These are phyloP conservation scores for Diaporthe helianthi DNA, from an alignment of 2,329 filamentous ascomycete species.

Conservation along the genomic window DNA sequence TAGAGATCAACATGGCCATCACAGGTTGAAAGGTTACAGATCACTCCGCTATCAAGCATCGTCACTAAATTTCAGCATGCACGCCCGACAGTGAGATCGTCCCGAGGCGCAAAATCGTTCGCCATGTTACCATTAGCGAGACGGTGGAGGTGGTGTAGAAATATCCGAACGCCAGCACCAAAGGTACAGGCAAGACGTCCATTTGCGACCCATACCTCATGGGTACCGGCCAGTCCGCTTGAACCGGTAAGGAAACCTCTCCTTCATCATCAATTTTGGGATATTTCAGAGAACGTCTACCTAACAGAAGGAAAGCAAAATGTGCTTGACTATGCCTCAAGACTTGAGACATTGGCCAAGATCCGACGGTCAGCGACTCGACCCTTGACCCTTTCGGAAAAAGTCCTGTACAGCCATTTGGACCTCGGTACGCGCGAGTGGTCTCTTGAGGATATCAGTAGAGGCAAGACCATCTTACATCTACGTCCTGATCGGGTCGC, in stretches of 20 bases:
- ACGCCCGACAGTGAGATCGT: neutral
- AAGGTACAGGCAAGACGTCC: neutral
- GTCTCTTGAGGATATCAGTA: slow-evolving; percentile 83
- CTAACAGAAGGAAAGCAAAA: neutral
- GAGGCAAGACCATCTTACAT: slow-evolving; percentile 90
- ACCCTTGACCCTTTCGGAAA: slow-evolving; percentile 84
- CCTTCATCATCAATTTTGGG: neutral
- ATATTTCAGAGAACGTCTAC: too few species aligned
- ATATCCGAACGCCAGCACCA: neutral
- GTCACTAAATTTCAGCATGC: neutral
- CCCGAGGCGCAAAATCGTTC: neutral
- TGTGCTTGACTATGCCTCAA: neutral
- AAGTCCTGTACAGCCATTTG: slow-evolving; percentile 96
- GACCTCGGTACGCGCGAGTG: slow-evolving; percentile 63
- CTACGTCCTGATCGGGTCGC: slow-evolving; percentile 97
- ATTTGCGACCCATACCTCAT: neutral
- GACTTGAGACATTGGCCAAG: neutral
- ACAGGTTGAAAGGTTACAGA: neutral
- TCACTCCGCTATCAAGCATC: neutral
- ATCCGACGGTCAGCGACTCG: neutral
- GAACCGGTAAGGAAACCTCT: neutral
- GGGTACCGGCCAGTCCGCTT: neutral
- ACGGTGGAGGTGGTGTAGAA: neutral
- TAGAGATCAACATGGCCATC: neutral
- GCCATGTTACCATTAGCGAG: neutral